phyloP scores from a whole-genome alignment of 2,329 filamentous ascomycete species.

The Apiospora hydei region DNA sequence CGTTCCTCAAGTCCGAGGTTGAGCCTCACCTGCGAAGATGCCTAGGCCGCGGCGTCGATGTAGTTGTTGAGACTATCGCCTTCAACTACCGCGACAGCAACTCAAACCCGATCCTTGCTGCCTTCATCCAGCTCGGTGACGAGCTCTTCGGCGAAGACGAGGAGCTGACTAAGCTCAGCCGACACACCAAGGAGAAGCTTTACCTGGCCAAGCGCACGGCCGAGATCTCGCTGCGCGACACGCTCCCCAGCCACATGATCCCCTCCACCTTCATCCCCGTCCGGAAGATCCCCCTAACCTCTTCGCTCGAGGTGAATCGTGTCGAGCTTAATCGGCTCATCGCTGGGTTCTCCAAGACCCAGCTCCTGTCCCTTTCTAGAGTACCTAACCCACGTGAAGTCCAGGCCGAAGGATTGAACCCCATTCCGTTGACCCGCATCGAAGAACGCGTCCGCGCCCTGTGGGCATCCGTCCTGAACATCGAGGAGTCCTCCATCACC shows the following conservation, averaged over 20 bases:
- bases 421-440: slow-evolving; percentile 54
- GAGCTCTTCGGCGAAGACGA: slow-evolving; percentile 46
- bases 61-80: slow-evolving; percentile 55
- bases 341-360: slow-evolving; percentile 48
- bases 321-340: slow-evolving; percentile 55
- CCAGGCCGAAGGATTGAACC: slow-evolving; percentile 48
- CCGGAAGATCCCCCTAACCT: slow-evolving; percentile 55
- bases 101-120: slow-evolving; percentile 49
- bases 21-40: slow-evolving; percentile 56
- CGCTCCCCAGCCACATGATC: slow-evolving; percentile 50
- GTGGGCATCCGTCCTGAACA: slow-evolving; percentile 53
- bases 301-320: slow-evolving; percentile 58
- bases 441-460: slow-evolving; percentile 57
- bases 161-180: slow-evolving; percentile 47
- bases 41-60: slow-evolving; percentile 55
- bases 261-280: slow-evolving; percentile 58
- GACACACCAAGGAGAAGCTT: slow-evolving; percentile 51
- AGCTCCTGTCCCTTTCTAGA: slow-evolving; percentile 51
- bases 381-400: slow-evolving; percentile 47
- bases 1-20: slow-evolving; percentile 51
- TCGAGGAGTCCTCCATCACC: slow-evolving; percentile 50
- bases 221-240: slow-evolving; percentile 48
- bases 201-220: slow-evolving; percentile 54
- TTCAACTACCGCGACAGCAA: slow-evolving; percentile 49
- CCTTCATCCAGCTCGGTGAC: slow-evolving; percentile 58